phyloP scores from a whole-genome alignment of 345 rosid genomes.

The Capsella bursapastoris region DNA sequence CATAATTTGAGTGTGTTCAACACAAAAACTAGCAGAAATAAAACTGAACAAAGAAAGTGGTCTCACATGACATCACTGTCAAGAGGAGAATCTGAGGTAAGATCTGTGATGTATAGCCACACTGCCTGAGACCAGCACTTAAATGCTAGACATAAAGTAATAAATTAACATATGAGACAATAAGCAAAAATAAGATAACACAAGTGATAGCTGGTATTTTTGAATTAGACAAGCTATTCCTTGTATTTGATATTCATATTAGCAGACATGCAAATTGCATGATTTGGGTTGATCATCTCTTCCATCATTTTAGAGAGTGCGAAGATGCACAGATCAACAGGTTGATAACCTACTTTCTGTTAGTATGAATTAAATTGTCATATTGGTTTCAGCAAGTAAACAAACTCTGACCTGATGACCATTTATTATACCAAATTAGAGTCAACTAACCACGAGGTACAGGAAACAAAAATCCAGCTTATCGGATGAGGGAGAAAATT shows the following conservation, averaged over 20 bases:
- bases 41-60: slow-evolving; percentile 39
- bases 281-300: slow-evolving; percentile 20
- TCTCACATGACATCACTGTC: slow-evolving; percentile 94
- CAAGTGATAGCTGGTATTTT: slow-evolving; percentile 6
- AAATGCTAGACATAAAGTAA: slow-evolving; percentile 64
- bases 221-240: slow-evolving; percentile 22
- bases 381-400: slow-evolving; percentile 27
- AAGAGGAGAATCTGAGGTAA: slow-evolving; percentile 62
- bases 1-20: slow-evolving; percentile 33
- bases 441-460: slow-evolving; percentile 17
- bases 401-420: slow-evolving; percentile 21
- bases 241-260: slow-evolving; percentile 9
- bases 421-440: slow-evolving; percentile 1
- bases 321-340: slow-evolving; percentile 26
- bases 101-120: slow-evolving; percentile 67
- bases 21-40: slow-evolving; percentile 31
- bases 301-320: slow-evolving; percentile 17
- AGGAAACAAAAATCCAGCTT: neutral
- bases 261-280: slow-evolving; percentile 17
- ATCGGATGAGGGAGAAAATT: neutral
- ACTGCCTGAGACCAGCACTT: slow-evolving; percentile 99
- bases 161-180: slow-evolving; percentile 28
- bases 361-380: neutral
- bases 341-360: slow-evolving; percentile 26
- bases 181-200: slow-evolving; percentile 23